Evolutionary conservation across 106 monocot species (phyloP), one percentile per base, ranked within the genome.

Genomic region (Acorus gramineus): DNA sequence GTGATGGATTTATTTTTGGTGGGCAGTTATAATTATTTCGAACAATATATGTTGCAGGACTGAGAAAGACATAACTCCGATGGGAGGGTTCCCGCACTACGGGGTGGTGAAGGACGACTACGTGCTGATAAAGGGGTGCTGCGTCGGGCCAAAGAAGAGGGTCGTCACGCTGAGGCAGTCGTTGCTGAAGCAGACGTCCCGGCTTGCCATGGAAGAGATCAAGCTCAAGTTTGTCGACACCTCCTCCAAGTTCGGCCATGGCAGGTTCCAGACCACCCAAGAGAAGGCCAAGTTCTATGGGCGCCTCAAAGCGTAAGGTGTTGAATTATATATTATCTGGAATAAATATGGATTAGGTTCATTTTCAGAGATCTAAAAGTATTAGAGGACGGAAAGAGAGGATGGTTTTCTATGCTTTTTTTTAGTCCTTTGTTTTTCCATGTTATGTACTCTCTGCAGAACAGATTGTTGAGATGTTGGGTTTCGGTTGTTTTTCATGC

Each of bases 171-270:
- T 88, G 55, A 59, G 84, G 53, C 84, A 88, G 56, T 78, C 84
- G 7, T 67, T 87, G 68, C 67, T 88, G 55, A 84, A 84, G 69
- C 87, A 84, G 51, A 88, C 81, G 2, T 84, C 87, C 0, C 57
- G 87, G 0, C 11, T 78, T 8, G 84, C 78, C 6, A 52, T 81
- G 70, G 87, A 88, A 64, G 87, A 81, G 71, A 84, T 88, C 61
- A 88, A 84, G 73, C 78, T 84, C 67, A 88, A 88, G 57, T 84
- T 88, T 61, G 54, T 84, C 4, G 87, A 88, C 60, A 81, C 87
- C 2, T 84, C 87, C 4, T 84, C 87, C 63, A 84, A 88, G 70
- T 83, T 84, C 11, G 87, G 87, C 4, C 86, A 86, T 47, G 86
- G 86, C 12, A 76, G 86, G 0, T 86, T 86, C 71, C 86, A 80